Conservation (phyloP, 371 early-diverging fungal genomes). For the Mortierella sp. region DNA sequence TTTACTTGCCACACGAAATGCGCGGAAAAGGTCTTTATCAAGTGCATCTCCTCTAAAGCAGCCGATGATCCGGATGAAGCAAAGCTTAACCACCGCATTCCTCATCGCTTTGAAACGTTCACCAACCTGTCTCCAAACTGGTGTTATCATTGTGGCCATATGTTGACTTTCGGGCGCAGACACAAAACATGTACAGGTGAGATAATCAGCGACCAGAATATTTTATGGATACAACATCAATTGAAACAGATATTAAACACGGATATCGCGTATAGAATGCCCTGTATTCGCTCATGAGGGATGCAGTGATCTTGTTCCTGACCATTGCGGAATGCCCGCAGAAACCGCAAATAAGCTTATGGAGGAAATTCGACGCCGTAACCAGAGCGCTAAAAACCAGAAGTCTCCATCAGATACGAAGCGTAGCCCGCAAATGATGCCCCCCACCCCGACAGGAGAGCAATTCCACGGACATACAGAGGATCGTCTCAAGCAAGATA, state of each 20-base stretch:
- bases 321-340: slow-evolving; percentile 90
- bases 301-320: slow-evolving; percentile 87
- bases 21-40: slow-evolving; percentile 58
- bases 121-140: slow-evolving; percentile 84
- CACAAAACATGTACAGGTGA: slow-evolving; percentile 73
- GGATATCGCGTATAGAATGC: slow-evolving; percentile 70
- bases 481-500: slow-evolving; percentile 36
- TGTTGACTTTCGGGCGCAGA: slow-evolving; percentile 82
- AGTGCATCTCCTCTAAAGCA: slow-evolving; percentile 77
- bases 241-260: background rate
- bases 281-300: slow-evolving; percentile 79
- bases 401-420: slow-evolving; percentile 18
- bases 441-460: background rate
- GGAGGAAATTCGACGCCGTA: slow-evolving; percentile 64
- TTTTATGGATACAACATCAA: background rate
- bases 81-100: slow-evolving; percentile 85
- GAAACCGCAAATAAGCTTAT: slow-evolving; percentile 85
- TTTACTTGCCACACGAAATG: slow-evolving; percentile 91
- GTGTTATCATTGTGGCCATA: slow-evolving; percentile 96
- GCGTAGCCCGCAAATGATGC: slow-evolving; percentile 11
- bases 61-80: slow-evolving; percentile 66
- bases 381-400: slow-evolving; percentile 30
- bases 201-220: background rate
- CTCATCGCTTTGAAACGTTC: slow-evolving; percentile 87
- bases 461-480: slow-evolving; percentile 12